Evolutionary conservation across 2,329 filamentous ascomycete genomes (phyloP).

Genomic region (Nannizzia gypsea): DNA sequence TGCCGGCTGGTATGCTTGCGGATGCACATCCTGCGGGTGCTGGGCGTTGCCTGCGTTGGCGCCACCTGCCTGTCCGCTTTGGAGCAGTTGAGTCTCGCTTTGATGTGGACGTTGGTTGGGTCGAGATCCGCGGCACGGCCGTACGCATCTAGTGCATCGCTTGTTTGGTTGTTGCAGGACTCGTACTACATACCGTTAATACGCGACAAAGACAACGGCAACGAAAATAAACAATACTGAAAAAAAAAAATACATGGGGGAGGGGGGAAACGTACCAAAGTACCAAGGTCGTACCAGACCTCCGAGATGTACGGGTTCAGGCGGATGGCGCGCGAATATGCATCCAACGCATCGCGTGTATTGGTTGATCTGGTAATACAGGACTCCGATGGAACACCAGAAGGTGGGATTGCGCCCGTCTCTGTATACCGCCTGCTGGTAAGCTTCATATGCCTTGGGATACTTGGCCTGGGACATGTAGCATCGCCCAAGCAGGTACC

Average conservation of each 20-base stretch:
- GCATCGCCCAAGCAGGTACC: slow-evolving; percentile 93
- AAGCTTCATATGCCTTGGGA: slow-evolving; percentile 94
- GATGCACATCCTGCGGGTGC: slow-evolving; percentile 81
- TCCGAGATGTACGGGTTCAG: slow-evolving; percentile 97
- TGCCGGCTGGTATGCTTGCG: slow-evolving; percentile 77
- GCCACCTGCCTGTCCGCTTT: slow-evolving; percentile 64
- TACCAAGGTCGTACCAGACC: slow-evolving; percentile 97
- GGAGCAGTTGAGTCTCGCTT: slow-evolving; percentile 83
- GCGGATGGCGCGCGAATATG: slow-evolving; percentile 90
- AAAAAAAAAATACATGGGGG: neutral
- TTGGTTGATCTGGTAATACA: slow-evolving; percentile 99
- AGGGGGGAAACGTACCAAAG: slow-evolving; percentile 63
- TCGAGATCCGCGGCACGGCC: slow-evolving; percentile 89
- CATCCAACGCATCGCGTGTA: slow-evolving; percentile 95
- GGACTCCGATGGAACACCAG: slow-evolving; percentile 97
- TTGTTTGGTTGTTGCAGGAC: slow-evolving; percentile 97
- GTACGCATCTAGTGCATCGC: slow-evolving; percentile 90
- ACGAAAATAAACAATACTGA: slow-evolving; percentile 22
- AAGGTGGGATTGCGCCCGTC: slow-evolving; percentile 97
- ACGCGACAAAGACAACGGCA: slow-evolving; percentile 6
- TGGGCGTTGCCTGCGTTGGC: slow-evolving; percentile 58
- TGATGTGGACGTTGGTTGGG: slow-evolving; percentile 87
- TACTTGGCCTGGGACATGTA: slow-evolving; percentile 99
- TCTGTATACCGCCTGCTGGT: slow-evolving; percentile 96
- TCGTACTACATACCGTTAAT: slow-evolving; percentile 55